phyloP scores from a whole-genome alignment of 176 grass and related monocot species.

The Carex kokanica region DNA sequence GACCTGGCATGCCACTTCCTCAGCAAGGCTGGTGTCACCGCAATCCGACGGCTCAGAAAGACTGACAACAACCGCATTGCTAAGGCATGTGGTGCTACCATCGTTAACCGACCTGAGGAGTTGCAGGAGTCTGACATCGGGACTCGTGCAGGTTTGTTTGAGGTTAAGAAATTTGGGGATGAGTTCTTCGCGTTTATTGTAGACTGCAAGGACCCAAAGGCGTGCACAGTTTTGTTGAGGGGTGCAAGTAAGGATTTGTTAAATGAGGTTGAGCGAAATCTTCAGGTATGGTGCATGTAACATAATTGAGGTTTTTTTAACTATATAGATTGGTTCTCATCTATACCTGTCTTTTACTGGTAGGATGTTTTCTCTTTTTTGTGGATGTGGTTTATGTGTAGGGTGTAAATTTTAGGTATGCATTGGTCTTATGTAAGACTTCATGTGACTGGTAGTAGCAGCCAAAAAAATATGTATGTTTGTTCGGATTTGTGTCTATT shows the following conservation, averaged over 20 bases:
- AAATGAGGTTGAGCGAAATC: slow-evolving; percentile 95
- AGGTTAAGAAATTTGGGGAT: slow-evolving; percentile 96
- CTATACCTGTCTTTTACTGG: not conserved
- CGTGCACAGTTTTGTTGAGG: slow-evolving; percentile 92
- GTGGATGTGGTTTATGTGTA: not conserved
- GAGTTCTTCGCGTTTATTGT: slow-evolving; percentile 93
- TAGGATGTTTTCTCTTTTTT: not conserved
- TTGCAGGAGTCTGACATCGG: slow-evolving; percentile 98
- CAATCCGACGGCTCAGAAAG: slow-evolving; percentile 81
- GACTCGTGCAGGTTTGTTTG: slow-evolving; percentile 79
- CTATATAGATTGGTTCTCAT: not conserved
- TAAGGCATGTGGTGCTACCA: slow-evolving; percentile 86
- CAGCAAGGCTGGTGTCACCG: slow-evolving; percentile 91
- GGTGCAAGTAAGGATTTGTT: slow-evolving; percentile 95
- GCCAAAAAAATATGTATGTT: not conserved
- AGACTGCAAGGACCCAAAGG: slow-evolving; percentile 96
- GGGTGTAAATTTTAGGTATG: not conserved
- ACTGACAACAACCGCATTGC: slow-evolving; percentile 98
- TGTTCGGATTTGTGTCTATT: not conserved
- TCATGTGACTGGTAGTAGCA: not conserved
- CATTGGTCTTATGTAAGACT: not conserved
- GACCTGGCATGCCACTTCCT: slow-evolving; percentile 94
- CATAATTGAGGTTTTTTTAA: not conserved
- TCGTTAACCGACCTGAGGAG: slow-evolving; percentile 95
- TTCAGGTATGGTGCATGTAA: slow-evolving; percentile 52